Conservation (phyloP, 129 eudicot species). For the Centella asiatica region DNA sequence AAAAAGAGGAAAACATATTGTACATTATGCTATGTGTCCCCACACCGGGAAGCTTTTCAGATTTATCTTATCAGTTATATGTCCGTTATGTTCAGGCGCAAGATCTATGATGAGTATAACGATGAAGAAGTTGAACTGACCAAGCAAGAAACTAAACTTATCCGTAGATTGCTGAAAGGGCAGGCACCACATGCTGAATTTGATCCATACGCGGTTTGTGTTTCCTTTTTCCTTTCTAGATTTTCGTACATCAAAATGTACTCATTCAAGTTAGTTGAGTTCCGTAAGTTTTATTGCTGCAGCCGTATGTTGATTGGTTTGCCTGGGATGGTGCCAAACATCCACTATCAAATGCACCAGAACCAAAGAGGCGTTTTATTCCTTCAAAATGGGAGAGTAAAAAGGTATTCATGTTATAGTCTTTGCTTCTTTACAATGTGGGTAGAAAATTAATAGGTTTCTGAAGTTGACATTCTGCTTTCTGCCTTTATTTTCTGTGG, state of each 20-base stretch:
- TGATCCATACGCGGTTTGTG: slow-evolving; percentile 68
- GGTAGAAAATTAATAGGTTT: neutral
- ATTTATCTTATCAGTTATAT: neutral
- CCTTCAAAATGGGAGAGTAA: slow-evolving; percentile 90
- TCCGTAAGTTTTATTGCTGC: slow-evolving; percentile 23
- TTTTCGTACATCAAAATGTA: neutral
- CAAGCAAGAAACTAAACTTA: slow-evolving; percentile 59
- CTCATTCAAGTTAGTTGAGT: neutral
- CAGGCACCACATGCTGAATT: slow-evolving; percentile 91
- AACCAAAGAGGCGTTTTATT: slow-evolving; percentile 94
- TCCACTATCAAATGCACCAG: slow-evolving; percentile 93
- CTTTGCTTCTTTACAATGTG: slow-evolving; percentile 1
- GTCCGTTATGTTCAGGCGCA: slow-evolving; percentile 53
- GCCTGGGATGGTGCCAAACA: slow-evolving; percentile 74
- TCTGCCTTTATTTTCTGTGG: no score
- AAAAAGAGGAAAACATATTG: neutral
- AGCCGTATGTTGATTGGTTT: slow-evolving; percentile 93
- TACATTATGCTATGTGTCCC: neutral
- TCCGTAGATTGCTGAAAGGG: slow-evolving; percentile 67
- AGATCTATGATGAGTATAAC: slow-evolving; percentile 64
- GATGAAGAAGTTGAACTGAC: slow-evolving; percentile 87
- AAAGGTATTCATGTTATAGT: slow-evolving; percentile 35
- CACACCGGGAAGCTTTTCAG: neutral
- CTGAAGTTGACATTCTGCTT: no score
- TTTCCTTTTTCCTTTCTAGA: neutral